Evolutionary conservation across 352 stramenopile species (phyloP).

Genomic region (Phytophthora tubulina): DNA sequence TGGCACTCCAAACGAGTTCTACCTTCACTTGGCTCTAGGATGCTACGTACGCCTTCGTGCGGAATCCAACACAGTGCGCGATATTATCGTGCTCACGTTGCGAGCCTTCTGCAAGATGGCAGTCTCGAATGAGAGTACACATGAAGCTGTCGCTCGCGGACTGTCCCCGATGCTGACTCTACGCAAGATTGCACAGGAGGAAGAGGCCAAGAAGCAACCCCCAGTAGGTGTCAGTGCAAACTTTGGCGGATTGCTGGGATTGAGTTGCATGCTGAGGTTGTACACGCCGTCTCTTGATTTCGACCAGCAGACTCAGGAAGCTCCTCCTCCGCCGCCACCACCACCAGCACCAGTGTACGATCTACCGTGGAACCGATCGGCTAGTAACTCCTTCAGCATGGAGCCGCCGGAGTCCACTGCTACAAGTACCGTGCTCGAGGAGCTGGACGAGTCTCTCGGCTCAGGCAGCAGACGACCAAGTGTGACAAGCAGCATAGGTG

Average conservation of each 20-base stretch:
- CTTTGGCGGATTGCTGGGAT: conserved; percentile 54
- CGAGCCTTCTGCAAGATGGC: conserved; percentile 77
- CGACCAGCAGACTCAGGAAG: conserved; percentile 49
- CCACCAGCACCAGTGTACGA: conserved; percentile 47
- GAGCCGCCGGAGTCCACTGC: conserved; percentile 36
- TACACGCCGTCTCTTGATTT: conserved; percentile 65
- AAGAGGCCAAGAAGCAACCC: conserved; percentile 52
- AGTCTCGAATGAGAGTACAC: conserved; percentile 55
- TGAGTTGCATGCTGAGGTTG: conserved; percentile 66
- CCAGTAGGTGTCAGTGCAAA: conserved; percentile 58
- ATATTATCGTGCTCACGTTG: conserved; percentile 88
- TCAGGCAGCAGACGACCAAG: conserved; percentile 36
- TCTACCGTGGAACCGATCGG: conserved; percentile 66
- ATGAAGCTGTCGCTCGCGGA: conserved; percentile 56
- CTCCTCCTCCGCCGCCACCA: conserved; percentile 30
- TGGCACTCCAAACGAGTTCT: conserved; percentile 71
- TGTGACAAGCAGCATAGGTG: conserved; percentile 36
- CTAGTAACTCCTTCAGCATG: conserved; percentile 42
- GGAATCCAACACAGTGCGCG: conserved; percentile 76
- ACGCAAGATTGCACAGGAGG: conserved; percentile 60
- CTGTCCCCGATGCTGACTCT: conserved; percentile 77
- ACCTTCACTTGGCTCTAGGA: conserved; percentile 62
- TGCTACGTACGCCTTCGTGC: conserved; percentile 77
- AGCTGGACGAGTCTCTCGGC: conserved; percentile 36
- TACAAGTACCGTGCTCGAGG: conserved; percentile 37